A percentile compares a stretch with the other conserved stretches of the same genome.
phyloP scores from a whole-genome alignment of 2,329 filamentous ascomycete species.

The Stemphylium lycopersici region DNA sequence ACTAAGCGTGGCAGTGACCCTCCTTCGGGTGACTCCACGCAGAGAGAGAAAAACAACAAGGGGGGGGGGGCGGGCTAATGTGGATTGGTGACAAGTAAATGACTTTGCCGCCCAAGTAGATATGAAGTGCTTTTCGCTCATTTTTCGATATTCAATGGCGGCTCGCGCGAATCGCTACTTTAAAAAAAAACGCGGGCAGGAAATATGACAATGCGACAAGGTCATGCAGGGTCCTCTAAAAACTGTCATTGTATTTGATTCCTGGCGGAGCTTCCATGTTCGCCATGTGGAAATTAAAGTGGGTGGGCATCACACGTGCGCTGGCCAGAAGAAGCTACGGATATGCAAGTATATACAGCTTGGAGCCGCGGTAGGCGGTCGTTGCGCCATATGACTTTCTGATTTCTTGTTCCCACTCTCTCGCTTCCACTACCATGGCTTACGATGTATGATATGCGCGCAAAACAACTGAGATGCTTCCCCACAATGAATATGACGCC shows the following conservation, averaged over 20 bases:
- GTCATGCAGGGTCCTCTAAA: slow-evolving; percentile 6
- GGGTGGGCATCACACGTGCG: background rate
- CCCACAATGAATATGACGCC: too few relatives aligned
- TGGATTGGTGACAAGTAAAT: background rate
- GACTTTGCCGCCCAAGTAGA: too few relatives aligned
- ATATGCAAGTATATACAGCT: background rate
- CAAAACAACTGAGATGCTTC: background rate
- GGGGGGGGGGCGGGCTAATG: too few relatives aligned
- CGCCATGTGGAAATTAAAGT: slow-evolving; percentile 12
- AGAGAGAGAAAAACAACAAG: too few relatives aligned
- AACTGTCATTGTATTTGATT: background rate
- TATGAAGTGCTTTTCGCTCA: too few relatives aligned
- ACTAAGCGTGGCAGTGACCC: too few relatives aligned
- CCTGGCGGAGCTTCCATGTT: background rate
- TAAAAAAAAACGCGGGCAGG: background rate
- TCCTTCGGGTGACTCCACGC: too few relatives aligned
- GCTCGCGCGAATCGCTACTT: slow-evolving; percentile 6
- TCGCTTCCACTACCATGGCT: too few relatives aligned
- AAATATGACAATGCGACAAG: background rate
- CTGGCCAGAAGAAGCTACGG: background rate
- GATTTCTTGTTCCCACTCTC: too few relatives aligned
- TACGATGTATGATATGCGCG: too few relatives aligned
- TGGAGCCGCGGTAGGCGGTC: slow-evolving; percentile 2
- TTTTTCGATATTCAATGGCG: background rate
- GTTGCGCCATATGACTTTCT: background rate